Evolutionary conservation across 2,329 filamentous ascomycete species (phyloP), one percentile per base, ranked within the genome.

Genomic region (Harringtonia aguacate): DNA sequence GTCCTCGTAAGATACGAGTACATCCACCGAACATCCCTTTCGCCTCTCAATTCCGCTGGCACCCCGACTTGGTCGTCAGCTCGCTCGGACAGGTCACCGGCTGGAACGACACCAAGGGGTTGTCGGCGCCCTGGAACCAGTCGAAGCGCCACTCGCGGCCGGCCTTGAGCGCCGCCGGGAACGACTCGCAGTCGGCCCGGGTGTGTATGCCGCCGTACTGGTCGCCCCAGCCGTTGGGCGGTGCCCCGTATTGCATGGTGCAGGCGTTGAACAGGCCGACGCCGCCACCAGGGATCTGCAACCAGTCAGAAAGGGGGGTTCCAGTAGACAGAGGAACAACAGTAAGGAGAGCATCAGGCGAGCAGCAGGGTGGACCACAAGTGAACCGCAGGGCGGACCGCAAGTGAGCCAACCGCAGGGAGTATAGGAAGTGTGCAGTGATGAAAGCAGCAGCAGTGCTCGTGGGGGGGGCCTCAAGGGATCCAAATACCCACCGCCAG

Each of bases 81-180:
- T 61, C 68, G 30, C 64, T 58, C 14, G 73, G 75, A 58, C 75
- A 79, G 34, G 68, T 63, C 13, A 81, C 74, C 58, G 73, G 66
- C 58, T 66, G 61, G 59, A 75, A 80, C 43, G 59, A 63, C 43
- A 80, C 69, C 24, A 53, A 54, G 8, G 75, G 75, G 60, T 79
- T 79, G 56, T 79, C 72, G 39, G 74, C 68, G 48, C 70, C 69
- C 50, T 65, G 54, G 60, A 80, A 79, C 75, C 75, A 81, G 62
- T 79, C 73, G 55, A 79, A 81, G 48, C 76, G 73, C 73, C 76
- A 81, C 56, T 70, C 63, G 61, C 77, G 81, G 9, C 77, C 77
- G 10, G 60, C 63, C 62, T 75, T 70, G 41, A 81, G 64, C 31
- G 65, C 61, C 31, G 56, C 60, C 1, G 77, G 77, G 60, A 77